Conservation (phyloP, 2,329 filamentous ascomycete species). For the Calonectria pteridis region DNA sequence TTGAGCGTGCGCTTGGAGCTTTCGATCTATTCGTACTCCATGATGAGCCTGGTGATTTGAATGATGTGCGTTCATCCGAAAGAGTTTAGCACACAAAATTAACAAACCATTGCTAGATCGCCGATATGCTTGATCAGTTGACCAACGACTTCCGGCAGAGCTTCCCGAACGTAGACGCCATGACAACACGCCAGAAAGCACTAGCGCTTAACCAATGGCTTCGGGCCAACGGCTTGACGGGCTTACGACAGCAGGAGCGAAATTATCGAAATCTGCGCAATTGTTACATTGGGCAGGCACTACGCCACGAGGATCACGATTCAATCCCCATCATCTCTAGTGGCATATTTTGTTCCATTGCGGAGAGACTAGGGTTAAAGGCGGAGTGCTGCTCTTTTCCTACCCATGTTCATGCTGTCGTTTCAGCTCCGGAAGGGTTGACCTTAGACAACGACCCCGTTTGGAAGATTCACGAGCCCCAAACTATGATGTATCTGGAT, state of each 20-base stretch:
- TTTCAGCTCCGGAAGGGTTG: conserved; percentile 71
- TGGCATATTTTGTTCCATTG: conserved; percentile 87
- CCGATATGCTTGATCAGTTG: conserved; percentile 73
- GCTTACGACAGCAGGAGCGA: conserved; percentile 72
- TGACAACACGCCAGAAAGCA: conserved; percentile 77
- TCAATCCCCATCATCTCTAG: conserved; percentile 89
- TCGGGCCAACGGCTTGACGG: conserved; percentile 75
- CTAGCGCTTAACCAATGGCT: conserved; percentile 78
- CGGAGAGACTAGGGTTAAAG: conserved; percentile 78
- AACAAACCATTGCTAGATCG: conserved; percentile 60
- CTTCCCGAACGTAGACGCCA: conserved; percentile 64
- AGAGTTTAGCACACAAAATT: conserved; percentile 12
- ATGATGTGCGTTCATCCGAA: conserved; percentile 67
- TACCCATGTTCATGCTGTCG: conserved; percentile 85
- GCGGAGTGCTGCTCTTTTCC: conserved; percentile 86
- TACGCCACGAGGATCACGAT: conserved; percentile 79
- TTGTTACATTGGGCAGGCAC: conserved; percentile 86
- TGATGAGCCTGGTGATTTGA: conserved; percentile 78
- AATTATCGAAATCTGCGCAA: conserved; percentile 87
- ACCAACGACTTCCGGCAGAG: conserved; percentile 67
- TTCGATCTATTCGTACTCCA: conserved; percentile 92
- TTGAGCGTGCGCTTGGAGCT: conserved; percentile 82
- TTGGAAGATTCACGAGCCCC: conserved; percentile 52
- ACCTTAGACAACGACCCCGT: conserved; percentile 68
- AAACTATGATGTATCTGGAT: conserved; percentile 80